Base-by-base conservation (phyloP, 306 rosid genomes). In the Arachis stenosperma region DNA sequence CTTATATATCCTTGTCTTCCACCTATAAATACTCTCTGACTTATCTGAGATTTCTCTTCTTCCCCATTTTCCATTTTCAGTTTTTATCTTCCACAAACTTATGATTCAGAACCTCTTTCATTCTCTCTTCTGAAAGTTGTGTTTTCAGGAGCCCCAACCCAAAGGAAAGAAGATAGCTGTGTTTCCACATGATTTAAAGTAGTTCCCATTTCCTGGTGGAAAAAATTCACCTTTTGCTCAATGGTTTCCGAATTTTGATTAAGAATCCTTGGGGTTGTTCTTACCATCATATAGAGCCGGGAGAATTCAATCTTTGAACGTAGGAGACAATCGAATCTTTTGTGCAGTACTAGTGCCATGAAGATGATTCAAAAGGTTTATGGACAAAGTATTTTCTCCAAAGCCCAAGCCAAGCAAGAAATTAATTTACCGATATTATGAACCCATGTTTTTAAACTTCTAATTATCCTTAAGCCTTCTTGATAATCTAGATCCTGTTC, bases 351-450 rank as follows among this genome's bases (percentile, higher is more conserved):
- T 56, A 11, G 75, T 70, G 7, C 96, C 96, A 57, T 88, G 90
- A 82, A 90, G 69, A 63, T 33, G 54, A 58, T 55, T 9, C 47
- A 84, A 74, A 43, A 84, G 71, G 67, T 71, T 60, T n/a, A 87
- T 48, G 41, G 96, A 87, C 73, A 76, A n/a, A 59, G 79, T 76
- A 62, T 86, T 90, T 78, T 88, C 90, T 77, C 96, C 96, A 82
- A 84, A 90, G 69, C 96, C 96, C 58, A 82, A 60, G 64, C 86
- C 62, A 81, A 71, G 90, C 77, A 90, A 72, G 71, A 86, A 90
- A 22, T 86, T 77, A 90, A 73, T 81, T 84, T 90, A 57, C 30
- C 61, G 84, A 90, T 53, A 15, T 66, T 79, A 82, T 78, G 88
- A 67, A 66, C 50, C 10, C 78, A 73, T 7, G 75, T 69, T 29